Conservation (phyloP, 305 asterid species). For the Rubia occidens region DNA sequence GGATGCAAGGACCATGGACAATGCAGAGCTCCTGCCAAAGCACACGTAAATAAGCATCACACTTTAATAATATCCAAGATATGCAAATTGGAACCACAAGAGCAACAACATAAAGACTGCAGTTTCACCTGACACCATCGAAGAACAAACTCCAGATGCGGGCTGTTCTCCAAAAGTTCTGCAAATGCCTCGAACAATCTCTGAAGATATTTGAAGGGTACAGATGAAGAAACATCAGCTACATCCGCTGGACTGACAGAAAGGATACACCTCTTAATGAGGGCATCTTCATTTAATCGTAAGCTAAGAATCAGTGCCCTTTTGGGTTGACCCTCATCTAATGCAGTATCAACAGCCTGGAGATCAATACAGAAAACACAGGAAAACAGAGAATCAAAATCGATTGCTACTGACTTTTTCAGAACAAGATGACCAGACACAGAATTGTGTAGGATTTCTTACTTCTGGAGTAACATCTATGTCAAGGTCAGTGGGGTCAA, state of each 20-base stretch:
- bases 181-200: constrained; percentile 80
- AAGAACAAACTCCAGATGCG: constrained; percentile 84
- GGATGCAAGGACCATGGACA: constrained; percentile 63
- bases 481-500: constrained; percentile 98
- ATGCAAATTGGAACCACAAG: background rate
- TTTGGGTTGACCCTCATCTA: constrained; percentile 48
- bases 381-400: background rate
- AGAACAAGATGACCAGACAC: background rate
- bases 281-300: constrained; percentile 78
- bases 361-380: constrained; percentile 8
- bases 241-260: constrained; percentile 62
- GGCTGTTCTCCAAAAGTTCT: constrained; percentile 76
- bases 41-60: constrained; percentile 11
- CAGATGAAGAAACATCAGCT: constrained; percentile 68
- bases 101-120: background rate
- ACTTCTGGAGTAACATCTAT: constrained; percentile 98
- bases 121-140: constrained; percentile 77
- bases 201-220: constrained; percentile 71
- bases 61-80: background rate
- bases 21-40: constrained; percentile 63
- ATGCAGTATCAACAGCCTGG: constrained; percentile 83
- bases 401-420: background rate
- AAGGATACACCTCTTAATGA: constrained; percentile 72
- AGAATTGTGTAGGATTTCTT: constrained; percentile 16
- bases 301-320: constrained; percentile 84